These are phyloP conservation scores for Dentipellis sp. DNA, from an alignment of 768 basidiomycete species.

Conservation along the genomic window DNA sequence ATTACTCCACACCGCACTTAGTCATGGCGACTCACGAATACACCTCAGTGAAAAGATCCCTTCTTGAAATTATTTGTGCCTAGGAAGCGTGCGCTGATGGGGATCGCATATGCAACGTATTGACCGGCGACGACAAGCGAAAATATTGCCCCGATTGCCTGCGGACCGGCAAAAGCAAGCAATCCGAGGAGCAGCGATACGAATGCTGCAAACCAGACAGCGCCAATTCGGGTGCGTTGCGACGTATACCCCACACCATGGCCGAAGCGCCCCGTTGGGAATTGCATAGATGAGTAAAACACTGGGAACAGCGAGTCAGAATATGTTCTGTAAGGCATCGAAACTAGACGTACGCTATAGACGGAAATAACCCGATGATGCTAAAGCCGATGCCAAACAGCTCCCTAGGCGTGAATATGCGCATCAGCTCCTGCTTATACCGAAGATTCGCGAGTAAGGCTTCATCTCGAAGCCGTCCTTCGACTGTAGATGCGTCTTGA, in stretches of 20 bases:
- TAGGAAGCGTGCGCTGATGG: constrained; percentile 21
- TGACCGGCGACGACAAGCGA: constrained; percentile 10
- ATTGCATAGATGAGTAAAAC: constrained; percentile 17
- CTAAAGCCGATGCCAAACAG: too few relatives aligned
- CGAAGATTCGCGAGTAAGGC: too few relatives aligned
- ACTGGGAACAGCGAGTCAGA: neutral
- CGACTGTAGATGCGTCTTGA: too few relatives aligned
- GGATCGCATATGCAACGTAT: constrained; percentile 21
- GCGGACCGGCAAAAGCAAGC: constrained; percentile 48
- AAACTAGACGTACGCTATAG: too few relatives aligned
- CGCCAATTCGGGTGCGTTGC: constrained; percentile 41
- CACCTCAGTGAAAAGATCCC: constrained; percentile 13
- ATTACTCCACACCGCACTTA: too few relatives aligned
- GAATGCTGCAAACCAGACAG: constrained; percentile 42
- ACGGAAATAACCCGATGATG: too few relatives aligned
- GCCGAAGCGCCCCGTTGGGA: constrained; percentile 24
- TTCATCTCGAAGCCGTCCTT: too few relatives aligned
- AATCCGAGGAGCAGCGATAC: constrained; percentile 43
- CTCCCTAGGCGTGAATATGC: too few relatives aligned
- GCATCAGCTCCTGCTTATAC: too few relatives aligned
- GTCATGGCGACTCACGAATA: neutral
- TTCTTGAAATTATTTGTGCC: constrained; percentile 17
- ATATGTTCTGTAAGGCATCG: too few relatives aligned
- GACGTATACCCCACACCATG: constrained; percentile 25
- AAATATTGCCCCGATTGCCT: constrained; percentile 29